Base-by-base conservation (phyloP, 345 rosid genomes). In the Linum trigynum region DNA sequence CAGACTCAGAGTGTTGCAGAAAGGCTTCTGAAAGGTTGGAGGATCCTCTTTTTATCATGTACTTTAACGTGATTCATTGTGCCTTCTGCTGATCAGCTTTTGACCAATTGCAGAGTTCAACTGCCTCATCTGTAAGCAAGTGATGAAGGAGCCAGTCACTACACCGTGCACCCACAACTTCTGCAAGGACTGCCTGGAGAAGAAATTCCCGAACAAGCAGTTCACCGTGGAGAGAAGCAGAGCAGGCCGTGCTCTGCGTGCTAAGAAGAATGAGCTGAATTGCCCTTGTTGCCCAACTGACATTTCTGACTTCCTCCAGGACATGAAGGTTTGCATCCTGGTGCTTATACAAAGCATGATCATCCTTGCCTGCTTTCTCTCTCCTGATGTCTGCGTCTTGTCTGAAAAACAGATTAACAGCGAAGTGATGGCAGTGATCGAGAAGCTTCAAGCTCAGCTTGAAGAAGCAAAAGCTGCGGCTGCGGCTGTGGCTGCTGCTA, bases 121-220 rank as follows among this genome's bases (percentile, higher is more conserved):
- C 48, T 86, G 86, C 73, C 72, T 68, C 51, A 72, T 85, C 38
- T 88, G 95, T 59, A 39, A 68, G 66, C 63, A 83, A 45, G 81
- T 86, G 67, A 77, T 89, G 91, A 80, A n/a, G 55, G 64, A 69
- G 39, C 94, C 96, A 0, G 62, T 87, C 9, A 89, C 96, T 3
- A 84, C 94, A 0, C 91, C 89, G n/a, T 89, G 91, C 17, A 86
- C 74, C 0, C 94, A 87, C 17, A 87, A 80, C 65, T 89, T 89
- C 58, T 87, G 88, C 75, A 84, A 87, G 68, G 66, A 58, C 14
- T 89, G 96, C 42, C 55, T 89, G 59, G 89, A 81, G 64, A 80
- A 67, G 4, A 78, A 74, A 15, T 89, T 85, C 59, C 65, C 78
- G 57, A 91, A 89, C 0, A 41, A 67, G 63, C 63, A 71, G 38